Conservation (phyloP, 306 rosid genomes). For the Cyamopsis tetragonoloba region DNA sequence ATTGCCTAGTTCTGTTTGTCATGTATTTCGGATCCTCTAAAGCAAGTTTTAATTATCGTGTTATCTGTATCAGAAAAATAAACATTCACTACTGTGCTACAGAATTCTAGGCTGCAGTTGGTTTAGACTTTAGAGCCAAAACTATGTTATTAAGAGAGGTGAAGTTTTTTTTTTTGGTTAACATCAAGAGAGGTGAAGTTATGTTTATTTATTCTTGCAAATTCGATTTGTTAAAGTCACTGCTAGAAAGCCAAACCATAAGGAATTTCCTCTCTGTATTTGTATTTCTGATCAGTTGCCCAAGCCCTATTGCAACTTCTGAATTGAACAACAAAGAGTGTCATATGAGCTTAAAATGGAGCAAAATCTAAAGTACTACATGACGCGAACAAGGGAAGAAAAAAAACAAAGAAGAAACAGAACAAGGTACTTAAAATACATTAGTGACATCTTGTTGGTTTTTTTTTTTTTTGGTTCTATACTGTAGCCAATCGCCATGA, state of each 20-base stretch:
- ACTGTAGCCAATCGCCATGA: not conserved
- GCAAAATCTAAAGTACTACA: not conserved
- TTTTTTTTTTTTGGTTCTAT: not conserved
- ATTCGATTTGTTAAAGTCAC: not conserved
- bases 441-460: not conserved
- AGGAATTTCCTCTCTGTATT: not conserved
- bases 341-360: not conserved
- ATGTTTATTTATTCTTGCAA: not conserved
- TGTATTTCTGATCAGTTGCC: no score
- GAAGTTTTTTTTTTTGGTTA: not conserved
- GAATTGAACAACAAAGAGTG: not conserved
- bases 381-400: not conserved
- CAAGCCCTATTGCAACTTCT: not conserved
- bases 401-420: no score
- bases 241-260: not conserved
- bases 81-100: not conserved
- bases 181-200: not conserved
- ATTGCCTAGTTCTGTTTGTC: not conserved
- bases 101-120: not conserved
- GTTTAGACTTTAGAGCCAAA: not conserved
- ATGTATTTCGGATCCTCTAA: not conserved
- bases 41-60: not conserved
- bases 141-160: not conserved
- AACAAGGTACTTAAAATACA: not conserved
- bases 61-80: not conserved